Percentiles rank a stretch among this genome's conserved stretches.
These are phyloP conservation scores for Calamus simplicifolius DNA, from an alignment of 176 grass and related monocot genomes.

Conservation along the genomic window DNA sequence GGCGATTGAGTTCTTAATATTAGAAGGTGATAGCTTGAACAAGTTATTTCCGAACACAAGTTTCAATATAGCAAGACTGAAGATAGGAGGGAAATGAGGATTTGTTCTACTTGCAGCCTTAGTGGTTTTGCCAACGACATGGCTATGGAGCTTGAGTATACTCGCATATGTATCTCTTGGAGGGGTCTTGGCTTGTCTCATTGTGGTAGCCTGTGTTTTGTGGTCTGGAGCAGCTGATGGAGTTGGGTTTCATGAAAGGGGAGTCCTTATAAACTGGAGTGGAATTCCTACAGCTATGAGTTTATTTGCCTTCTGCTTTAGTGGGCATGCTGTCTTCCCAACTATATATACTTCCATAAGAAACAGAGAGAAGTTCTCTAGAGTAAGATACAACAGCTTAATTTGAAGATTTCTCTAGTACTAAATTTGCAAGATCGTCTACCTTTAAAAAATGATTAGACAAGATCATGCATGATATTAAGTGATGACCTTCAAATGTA, in stretches of 20 bases:
- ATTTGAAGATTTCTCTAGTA: too few relatives aligned
- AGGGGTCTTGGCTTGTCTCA: slow-evolving; percentile 50
- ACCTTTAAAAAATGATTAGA: too few relatives aligned
- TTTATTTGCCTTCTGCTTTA: slow-evolving; percentile 89
- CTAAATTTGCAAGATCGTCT: too few relatives aligned
- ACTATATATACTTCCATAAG: slow-evolving; percentile 75
- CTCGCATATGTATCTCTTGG: slow-evolving; percentile 62
- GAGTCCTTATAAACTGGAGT: slow-evolving; percentile 41
- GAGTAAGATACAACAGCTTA: slow-evolving; percentile 28
- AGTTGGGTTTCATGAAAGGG: slow-evolving; percentile 62
- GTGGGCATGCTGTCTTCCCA: slow-evolving; percentile 79
- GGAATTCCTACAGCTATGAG: slow-evolving; percentile 69
- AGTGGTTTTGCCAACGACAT: slow-evolving; percentile 72
- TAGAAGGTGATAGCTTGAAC: slow-evolving; percentile 89
- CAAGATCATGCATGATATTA: too few relatives aligned
- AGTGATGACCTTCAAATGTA: too few relatives aligned
- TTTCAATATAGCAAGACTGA: slow-evolving; percentile 40
- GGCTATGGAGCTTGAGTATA: slow-evolving; percentile 64
- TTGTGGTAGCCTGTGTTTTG: slow-evolving; percentile 55
- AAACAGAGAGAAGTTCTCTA: slow-evolving; percentile 49
- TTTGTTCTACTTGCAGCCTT: slow-evolving; percentile 63
- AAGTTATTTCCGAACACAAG: slow-evolving; percentile 57
- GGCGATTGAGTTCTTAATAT: slow-evolving; percentile 68
- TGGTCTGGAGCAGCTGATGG: slow-evolving; percentile 51
- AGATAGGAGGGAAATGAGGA: slow-evolving; percentile 64